phyloP scores from a whole-genome alignment of 352 stramenopile genomes.

The Pythium brachiatum region DNA sequence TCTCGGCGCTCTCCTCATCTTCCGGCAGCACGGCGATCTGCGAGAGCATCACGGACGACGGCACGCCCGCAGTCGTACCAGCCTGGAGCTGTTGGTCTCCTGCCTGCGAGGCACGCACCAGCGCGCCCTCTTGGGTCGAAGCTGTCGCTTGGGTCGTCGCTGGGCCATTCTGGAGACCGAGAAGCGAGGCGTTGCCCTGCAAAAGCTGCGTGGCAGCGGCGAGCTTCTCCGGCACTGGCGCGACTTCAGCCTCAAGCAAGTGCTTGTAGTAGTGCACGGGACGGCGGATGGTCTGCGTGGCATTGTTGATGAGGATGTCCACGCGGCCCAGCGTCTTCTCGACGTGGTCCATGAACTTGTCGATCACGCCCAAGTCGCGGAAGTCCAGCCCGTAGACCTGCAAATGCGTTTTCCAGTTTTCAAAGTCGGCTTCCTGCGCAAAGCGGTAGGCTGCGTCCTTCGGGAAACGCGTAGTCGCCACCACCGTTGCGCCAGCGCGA shows the following conservation, averaged over 20 bases:
- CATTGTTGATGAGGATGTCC: constrained; percentile 97
- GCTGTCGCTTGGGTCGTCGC: neutral
- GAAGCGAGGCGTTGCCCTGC: constrained; percentile 46
- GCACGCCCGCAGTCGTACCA: constrained; percentile 24
- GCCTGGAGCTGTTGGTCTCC: neutral
- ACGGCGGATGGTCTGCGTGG: constrained; percentile 94
- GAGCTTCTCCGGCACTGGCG: constrained; percentile 47
- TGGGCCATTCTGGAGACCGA: constrained; percentile 22
- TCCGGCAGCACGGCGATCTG: constrained; percentile 87
- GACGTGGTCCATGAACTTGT: constrained; percentile 92
- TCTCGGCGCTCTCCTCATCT: constrained; percentile 70
- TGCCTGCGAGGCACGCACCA: constrained; percentile 25
- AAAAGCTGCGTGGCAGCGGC: constrained; percentile 45
- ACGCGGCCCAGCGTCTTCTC: constrained; percentile 58
- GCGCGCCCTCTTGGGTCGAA: constrained; percentile 10
- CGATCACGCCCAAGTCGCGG: constrained; percentile 90
- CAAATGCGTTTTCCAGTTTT: constrained; percentile 70
- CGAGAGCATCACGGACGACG: constrained; percentile 86
- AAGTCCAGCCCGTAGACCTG: constrained; percentile 95
- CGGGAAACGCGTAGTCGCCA: constrained; percentile 94
- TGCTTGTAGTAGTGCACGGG: constrained; percentile 91
- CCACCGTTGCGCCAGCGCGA: constrained; percentile 75
- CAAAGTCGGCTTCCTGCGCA: constrained; percentile 84
- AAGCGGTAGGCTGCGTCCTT: constrained; percentile 90
- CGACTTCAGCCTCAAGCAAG: constrained; percentile 76